Percentiles rank a stretch among this genome's conserved stretches.
phyloP scores from a whole-genome alignment of 257 asterid genomes.

The Perilla frutescens region DNA sequence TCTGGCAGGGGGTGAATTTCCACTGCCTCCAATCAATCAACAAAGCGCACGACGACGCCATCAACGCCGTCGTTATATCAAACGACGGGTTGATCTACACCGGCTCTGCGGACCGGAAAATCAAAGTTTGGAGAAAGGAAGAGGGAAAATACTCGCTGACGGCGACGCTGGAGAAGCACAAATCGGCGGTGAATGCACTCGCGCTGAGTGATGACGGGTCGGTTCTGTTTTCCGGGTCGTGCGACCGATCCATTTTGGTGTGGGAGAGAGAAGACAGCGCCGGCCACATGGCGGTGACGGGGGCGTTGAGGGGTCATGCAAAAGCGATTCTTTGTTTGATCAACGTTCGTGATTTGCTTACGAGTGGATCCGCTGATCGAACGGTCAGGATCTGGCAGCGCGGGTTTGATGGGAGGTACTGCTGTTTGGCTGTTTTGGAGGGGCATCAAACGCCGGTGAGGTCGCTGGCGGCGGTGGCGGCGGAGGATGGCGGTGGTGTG shows the following conservation, averaged over 20 bases:
- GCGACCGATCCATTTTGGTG: conserved; percentile 87
- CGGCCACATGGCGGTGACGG: conserved; percentile 73
- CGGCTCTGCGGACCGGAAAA: conserved; percentile 78
- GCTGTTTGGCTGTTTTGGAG: conserved; percentile 72
- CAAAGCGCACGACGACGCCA: conserved; percentile 88
- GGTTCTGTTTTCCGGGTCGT: conserved; percentile 78
- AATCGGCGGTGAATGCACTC: conserved; percentile 80
- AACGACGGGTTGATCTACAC: conserved; percentile 63
- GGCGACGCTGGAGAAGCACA: conserved; percentile 77
- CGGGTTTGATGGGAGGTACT: conserved; percentile 56
- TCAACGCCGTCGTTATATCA: conserved; percentile 63
- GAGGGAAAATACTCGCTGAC: conserved; percentile 45
- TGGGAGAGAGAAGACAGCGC: conserved; percentile 93
- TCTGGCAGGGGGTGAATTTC: conserved; percentile 47
- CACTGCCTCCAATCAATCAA: conserved; percentile 61
- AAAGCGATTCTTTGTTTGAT: conserved; percentile 72
- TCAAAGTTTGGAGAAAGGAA: conserved; percentile 72
- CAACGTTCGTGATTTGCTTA: conserved; percentile 55
- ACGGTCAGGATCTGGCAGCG: conserved; percentile 87
- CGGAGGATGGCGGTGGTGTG: conserved; percentile 36
- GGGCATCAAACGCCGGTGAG: conserved; percentile 83
- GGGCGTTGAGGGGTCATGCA: conserved; percentile 80
- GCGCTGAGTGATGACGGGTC: conserved; percentile 66
- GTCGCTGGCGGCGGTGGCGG: conserved; percentile 56
- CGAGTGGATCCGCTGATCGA: conserved; percentile 89